Evolutionary conservation across 108 stramenopile species (phyloP).

Genomic region (Pseudonitzschia multistriata): DNA sequence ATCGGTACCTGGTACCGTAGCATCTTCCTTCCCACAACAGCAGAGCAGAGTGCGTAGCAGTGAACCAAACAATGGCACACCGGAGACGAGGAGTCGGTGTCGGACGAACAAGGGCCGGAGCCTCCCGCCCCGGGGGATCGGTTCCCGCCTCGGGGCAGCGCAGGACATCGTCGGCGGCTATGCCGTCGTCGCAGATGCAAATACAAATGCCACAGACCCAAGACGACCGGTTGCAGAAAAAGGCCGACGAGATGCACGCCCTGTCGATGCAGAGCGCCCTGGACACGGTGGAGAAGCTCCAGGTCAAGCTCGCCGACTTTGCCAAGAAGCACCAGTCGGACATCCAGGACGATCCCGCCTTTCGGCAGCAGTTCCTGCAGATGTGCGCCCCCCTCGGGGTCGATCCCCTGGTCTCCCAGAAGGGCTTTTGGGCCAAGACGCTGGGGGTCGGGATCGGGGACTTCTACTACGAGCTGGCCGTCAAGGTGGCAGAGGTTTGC

Average conservation of each 20-base stretch:
- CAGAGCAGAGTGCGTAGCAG: too few relatives aligned
- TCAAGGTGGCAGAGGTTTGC: slow-evolving; percentile 95
- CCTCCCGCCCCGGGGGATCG: slow-evolving; percentile 12
- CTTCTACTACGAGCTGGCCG: slow-evolving; percentile 98
- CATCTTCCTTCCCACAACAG: not conserved
- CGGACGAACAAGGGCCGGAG: slow-evolving; percentile 31
- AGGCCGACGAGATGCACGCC: slow-evolving; percentile 83
- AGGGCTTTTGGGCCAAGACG: slow-evolving; percentile 71
- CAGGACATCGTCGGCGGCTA: too few relatives aligned
- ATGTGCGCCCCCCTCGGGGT: slow-evolving; percentile 93
- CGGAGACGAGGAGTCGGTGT: slow-evolving; percentile 71
- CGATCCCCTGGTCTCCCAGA: slow-evolving; percentile 74
- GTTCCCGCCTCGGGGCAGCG: not conserved
- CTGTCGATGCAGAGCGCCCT: slow-evolving; percentile 67
- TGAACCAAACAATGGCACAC: slow-evolving; percentile 46
- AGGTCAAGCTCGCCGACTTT: slow-evolving; percentile 78
- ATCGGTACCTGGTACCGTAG: too few relatives aligned
- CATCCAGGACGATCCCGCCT: slow-evolving; percentile 89
- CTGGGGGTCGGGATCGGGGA: slow-evolving; percentile 70
- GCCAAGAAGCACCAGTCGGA: slow-evolving; percentile 87
- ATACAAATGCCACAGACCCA: not conserved
- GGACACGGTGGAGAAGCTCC: slow-evolving; percentile 76
- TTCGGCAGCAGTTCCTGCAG: slow-evolving; percentile 90
- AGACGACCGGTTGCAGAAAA: slow-evolving; percentile 40
- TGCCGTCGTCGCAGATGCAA: not conserved